Conservation (phyloP, 257 asterid species). For the Solanum neorickii region DNA sequence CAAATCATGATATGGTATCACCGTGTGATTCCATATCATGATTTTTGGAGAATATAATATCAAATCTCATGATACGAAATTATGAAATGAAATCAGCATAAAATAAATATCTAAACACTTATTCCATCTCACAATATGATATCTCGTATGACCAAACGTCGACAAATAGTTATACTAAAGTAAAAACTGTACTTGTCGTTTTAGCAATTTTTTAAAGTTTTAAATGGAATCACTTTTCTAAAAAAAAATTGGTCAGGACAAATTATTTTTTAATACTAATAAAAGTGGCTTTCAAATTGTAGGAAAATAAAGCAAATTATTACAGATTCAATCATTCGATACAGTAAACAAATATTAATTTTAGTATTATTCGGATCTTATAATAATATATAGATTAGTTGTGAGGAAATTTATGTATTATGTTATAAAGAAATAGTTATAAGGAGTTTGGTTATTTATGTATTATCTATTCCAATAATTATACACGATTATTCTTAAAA, state of each 20-base stretch:
- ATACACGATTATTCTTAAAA: accelerated
- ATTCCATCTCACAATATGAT: no score
- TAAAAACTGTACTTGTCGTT: not conserved
- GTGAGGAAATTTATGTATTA: not conserved
- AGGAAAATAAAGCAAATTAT: not conserved
- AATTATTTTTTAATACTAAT: not conserved
- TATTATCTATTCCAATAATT: no score
- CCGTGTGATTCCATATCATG: no score
- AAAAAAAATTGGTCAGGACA: not conserved
- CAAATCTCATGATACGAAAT: no score
- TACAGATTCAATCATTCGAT: not conserved
- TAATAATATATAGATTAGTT: no score
- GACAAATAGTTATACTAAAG: not conserved
- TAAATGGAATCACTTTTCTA: not conserved
- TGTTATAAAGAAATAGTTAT: no score
- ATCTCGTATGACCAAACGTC: no score
- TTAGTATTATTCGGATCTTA: no score
- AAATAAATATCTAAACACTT: accelerated
- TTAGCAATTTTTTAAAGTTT: not conserved
- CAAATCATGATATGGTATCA: no score
- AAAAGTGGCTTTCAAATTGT: not conserved
- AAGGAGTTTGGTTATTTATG: no score
- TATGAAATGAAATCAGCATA: no score
- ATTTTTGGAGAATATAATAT: no score
- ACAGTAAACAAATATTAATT: not conserved